phyloP scores from a whole-genome alignment of 2,329 filamentous ascomycete genomes.

The Scytalidium sp. region DNA sequence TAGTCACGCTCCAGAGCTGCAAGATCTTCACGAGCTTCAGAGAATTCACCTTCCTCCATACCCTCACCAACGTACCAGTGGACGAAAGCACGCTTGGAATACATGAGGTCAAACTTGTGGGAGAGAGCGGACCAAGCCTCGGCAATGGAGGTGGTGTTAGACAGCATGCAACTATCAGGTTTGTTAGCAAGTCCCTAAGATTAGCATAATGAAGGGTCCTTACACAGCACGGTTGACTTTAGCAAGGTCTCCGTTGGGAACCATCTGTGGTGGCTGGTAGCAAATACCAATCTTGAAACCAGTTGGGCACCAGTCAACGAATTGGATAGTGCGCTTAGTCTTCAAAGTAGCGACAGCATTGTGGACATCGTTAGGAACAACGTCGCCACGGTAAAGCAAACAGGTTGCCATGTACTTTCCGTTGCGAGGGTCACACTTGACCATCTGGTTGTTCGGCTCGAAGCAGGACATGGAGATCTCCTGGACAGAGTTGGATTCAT shows the following conservation, averaged over 20 bases:
- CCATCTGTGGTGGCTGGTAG: slow-evolving; percentile 96
- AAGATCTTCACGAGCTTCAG: slow-evolving; percentile 96
- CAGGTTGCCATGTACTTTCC: slow-evolving; percentile 99
- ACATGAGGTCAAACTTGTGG: slow-evolving; percentile 99
- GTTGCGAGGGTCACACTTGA: slow-evolving; percentile 97
- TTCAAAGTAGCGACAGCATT: slow-evolving; percentile 91
- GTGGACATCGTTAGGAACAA: slow-evolving; percentile 95
- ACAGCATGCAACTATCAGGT: slow-evolving; percentile 83
- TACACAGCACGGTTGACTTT: slow-evolving; percentile 98
- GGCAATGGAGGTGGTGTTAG: slow-evolving; percentile 97
- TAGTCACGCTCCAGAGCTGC: slow-evolving; percentile 98
- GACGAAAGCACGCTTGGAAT: slow-evolving; percentile 99
- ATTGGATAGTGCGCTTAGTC: slow-evolving; percentile 99
- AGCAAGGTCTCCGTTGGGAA: slow-evolving; percentile 94
- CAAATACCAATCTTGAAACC: slow-evolving; percentile 99
- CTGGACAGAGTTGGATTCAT: slow-evolving; percentile 97
- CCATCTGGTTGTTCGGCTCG: slow-evolving; percentile 99
- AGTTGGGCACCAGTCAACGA: slow-evolving; percentile 99
- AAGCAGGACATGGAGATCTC: slow-evolving; percentile 99
- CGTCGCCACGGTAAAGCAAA: slow-evolving; percentile 95
- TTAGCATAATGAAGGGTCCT: slow-evolving; percentile 37
- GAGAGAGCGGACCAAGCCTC: slow-evolving; percentile 97
- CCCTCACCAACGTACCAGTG: slow-evolving; percentile 99
- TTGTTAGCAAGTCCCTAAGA: slow-evolving; percentile 13
- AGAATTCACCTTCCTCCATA: slow-evolving; percentile 99